Conservation (phyloP, 208 protist genomes). For the Leishmania martiniquensis region DNA sequence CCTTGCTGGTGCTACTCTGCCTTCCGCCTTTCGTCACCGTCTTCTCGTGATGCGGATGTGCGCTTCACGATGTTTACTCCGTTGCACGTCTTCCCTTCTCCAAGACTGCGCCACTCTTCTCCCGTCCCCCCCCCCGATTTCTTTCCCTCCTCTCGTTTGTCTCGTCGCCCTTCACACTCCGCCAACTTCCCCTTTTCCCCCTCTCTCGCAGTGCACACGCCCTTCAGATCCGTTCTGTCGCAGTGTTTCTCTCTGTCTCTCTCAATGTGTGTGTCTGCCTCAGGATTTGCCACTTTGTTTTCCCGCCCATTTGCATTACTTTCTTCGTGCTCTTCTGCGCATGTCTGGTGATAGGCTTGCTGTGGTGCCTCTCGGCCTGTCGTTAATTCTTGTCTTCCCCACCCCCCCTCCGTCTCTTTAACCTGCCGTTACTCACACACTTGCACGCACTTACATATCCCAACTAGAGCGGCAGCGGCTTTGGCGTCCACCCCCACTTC, state of each 20-base stretch:
- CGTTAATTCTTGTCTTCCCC: not conserved
- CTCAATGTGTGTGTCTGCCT: not conserved
- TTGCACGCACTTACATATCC: slow-evolving; percentile 1
- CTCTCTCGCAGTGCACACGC: not conserved
- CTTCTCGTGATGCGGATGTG: not conserved
- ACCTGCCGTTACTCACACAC: not conserved
- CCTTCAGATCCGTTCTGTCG: slow-evolving; percentile 6
- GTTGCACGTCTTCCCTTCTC: not conserved
- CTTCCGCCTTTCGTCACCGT: not conserved
- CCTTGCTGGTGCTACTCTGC: not conserved
- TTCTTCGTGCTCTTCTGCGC: not conserved
- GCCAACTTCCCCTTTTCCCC: not conserved
- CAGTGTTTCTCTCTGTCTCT: not conserved
- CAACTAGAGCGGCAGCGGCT: not conserved
- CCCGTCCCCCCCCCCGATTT: not conserved
- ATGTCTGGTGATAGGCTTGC: not conserved
- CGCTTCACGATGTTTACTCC: not conserved
- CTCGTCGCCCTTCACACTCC: slow-evolving; percentile 6
- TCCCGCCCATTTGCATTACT: not conserved
- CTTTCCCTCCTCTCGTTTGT: slow-evolving; percentile 6
- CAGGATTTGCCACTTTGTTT: not conserved
- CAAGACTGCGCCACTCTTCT: slow-evolving; percentile 8
- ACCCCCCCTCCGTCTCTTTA: not conserved
- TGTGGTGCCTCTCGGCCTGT: not conserved
- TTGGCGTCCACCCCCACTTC: not conserved